phyloP scores from a whole-genome alignment of 1,139 yeast species.

The Candida mesenterica region DNA sequence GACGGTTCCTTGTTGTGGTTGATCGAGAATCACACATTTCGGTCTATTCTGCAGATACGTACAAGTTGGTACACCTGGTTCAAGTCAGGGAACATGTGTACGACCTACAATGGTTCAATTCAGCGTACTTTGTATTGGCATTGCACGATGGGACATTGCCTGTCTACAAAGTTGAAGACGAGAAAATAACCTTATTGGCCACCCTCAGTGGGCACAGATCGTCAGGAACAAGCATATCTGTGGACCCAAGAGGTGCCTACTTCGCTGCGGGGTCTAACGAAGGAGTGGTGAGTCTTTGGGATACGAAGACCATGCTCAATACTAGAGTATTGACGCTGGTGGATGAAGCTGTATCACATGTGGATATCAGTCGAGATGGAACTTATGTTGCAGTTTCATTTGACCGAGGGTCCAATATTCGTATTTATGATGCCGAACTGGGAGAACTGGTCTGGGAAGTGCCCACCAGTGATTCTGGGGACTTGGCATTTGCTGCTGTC shows the following conservation, averaged over 20 bases:
- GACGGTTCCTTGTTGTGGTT: conserved; percentile 49
- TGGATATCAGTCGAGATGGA: conserved; percentile 49
- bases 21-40: conserved; percentile 37
- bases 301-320: conserved; percentile 45
- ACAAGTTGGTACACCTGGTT: conserved; percentile 25
- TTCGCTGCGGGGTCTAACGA: conserved; percentile 66
- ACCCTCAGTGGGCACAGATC: conserved; percentile 48
- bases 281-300: conserved; percentile 69
- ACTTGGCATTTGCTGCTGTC: conserved; percentile 30
- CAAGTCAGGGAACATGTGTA: conserved; percentile 29
- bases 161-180: conserved; percentile 17
- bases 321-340: conserved; percentile 41
- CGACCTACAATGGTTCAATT: conserved; percentile 31
- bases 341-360: conserved; percentile 48
- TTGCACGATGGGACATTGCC: conserved; percentile 36
- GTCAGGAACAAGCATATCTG: conserved; percentile 46
- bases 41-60: conserved; percentile 28
- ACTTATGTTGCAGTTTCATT: conserved; percentile 44
- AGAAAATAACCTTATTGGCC: conserved; percentile 14
- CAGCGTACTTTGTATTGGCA: conserved; percentile 35
- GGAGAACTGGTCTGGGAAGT: conserved; percentile 34
- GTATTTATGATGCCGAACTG: conserved; percentile 37
- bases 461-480: conserved; percentile 38
- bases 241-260: conserved; percentile 60
- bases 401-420: conserved; percentile 38